These are phyloP conservation scores for Phyllosticta citriasiana DNA, from an alignment of 2,329 filamentous ascomycete genomes.

Conservation along the genomic window DNA sequence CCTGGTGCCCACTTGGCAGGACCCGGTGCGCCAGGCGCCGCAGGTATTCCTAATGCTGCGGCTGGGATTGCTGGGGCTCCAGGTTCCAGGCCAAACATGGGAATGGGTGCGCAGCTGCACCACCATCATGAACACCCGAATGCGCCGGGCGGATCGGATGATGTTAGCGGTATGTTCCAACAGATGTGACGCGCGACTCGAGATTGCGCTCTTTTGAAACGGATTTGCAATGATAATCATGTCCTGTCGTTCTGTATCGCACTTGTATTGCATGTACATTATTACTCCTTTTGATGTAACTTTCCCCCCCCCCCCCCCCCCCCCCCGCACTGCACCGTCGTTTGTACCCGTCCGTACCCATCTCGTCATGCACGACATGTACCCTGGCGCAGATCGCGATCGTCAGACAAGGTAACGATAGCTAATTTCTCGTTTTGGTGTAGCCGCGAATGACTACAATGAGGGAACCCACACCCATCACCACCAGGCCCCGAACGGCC, in stretches of 20 bases:
- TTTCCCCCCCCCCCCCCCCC: slow-evolving; percentile 13
- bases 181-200: slow-evolving; percentile 61
- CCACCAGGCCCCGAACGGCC: slow-evolving; percentile 50
- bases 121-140: slow-evolving; percentile 67
- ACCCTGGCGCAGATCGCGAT: slow-evolving; percentile 18
- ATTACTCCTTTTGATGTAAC: slow-evolving; percentile 32
- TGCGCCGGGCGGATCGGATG: slow-evolving; percentile 57
- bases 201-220: slow-evolving; percentile 18
- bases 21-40: slow-evolving; percentile 48
- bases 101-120: slow-evolving; percentile 54
- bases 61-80: slow-evolving; percentile 47
- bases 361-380: slow-evolving; percentile 16
- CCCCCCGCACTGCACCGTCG: slow-evolving; percentile 16
- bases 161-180: slow-evolving; percentile 96
- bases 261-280: slow-evolving; percentile 30
- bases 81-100: slow-evolving; percentile 55
- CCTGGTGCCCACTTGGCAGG: slow-evolving; percentile 57
- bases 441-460: slow-evolving; percentile 48
- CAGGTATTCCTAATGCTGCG: slow-evolving; percentile 52
- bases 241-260: slow-evolving; percentile 25
- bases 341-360: slow-evolving; percentile 10
- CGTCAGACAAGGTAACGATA: slow-evolving; percentile 23
- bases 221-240: slow-evolving; percentile 28
- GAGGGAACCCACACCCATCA: slow-evolving; percentile 58
- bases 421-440: slow-evolving; percentile 35